Evolutionary conservation across 805 yeast species (phyloP).

Genomic region (Ogataea nakhonphanomensis): DNA sequence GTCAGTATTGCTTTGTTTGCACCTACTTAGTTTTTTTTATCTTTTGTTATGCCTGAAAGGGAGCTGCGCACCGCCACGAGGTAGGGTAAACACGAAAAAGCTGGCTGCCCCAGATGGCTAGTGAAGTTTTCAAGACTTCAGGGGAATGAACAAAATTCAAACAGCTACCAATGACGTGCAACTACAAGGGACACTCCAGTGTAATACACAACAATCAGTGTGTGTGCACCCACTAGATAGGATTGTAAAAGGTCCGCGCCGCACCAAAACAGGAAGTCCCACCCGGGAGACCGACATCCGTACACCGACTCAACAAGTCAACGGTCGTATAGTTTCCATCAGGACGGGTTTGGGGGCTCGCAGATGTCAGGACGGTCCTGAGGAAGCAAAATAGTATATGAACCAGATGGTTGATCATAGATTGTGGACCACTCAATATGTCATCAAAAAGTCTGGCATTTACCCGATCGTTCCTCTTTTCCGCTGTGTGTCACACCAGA

Average conservation of each 20-base stretch:
- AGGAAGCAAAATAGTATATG: background rate
- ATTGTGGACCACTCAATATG: background rate
- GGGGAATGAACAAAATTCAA: too few relatives aligned
- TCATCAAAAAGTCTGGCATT: background rate
- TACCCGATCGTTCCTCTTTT: slow-evolving; percentile 3
- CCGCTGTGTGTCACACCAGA: slow-evolving; percentile 6
- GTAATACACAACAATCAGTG: too few relatives aligned
- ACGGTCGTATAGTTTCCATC: background rate
- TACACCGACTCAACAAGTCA: slow-evolving; percentile 12
- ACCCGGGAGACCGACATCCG: slow-evolving; percentile 6
- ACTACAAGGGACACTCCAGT: too few relatives aligned
- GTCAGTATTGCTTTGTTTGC: slow-evolving; percentile 10
- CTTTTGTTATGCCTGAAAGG: slow-evolving; percentile 11
- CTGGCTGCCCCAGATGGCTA: too few relatives aligned
- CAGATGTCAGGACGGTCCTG: background rate
- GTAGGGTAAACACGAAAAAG: slow-evolving; percentile 3
- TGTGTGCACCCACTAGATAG: too few relatives aligned
- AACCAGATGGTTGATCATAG: background rate
- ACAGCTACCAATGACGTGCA: too few relatives aligned
- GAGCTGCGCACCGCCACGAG: slow-evolving; percentile 7
- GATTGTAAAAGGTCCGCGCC: slow-evolving; percentile 2
- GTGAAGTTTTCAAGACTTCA: background rate
- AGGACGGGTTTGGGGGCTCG: background rate
- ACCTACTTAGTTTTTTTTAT: slow-evolving; percentile 6
- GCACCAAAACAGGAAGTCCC: slow-evolving; percentile 7